Base-by-base conservation (phyloP, 1,139 yeast genomes). In the Blastobotrys malaysiensis region DNA sequence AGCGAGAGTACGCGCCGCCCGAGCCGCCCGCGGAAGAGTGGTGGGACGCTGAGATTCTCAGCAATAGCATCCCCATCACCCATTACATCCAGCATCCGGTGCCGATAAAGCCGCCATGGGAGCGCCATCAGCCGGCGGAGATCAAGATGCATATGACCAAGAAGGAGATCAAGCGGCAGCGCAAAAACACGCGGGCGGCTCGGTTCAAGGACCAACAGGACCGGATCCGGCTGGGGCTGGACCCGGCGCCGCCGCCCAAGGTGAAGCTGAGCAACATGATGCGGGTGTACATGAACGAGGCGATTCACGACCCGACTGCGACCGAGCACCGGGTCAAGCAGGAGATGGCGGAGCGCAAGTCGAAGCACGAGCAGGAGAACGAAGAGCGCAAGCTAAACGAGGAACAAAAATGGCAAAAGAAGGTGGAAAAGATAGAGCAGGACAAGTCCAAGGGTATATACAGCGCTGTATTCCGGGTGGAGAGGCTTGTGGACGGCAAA, bases 231-330 rank as follows among this genome's bases (percentile, higher is more conserved):
- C 73, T 88, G 5, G 99, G 99, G 0, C 72, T 91, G 21, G 90
- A 85, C 51, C 86, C 96, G 0, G 87, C 96, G 1, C 97, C 97
- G 0, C 86, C 86, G 5, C 96, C 97, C 1, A 93, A 91, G 69
- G 88, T 91, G 27, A 88, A 85, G 63, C 73, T 89, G 52, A 81
- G 85, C 48, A 93, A 91, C 66, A 77, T 91, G 67, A 87, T 88
- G 90, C 85, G 80, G 61, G 96, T 89, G 0, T 75, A 86, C 50
- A 88, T 97, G 2, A 84, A 88, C 64, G 95, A 88, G 58, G 88
- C 95, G n/a, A 85, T 90, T 49, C 77, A 79, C 58, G 96, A 93
- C 65, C 99, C 99, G 0, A 93, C 99, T 0, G 82, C 82, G 3
- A 84, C 91, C 61, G 99, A 93, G 65, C 76, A 77, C 67, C 71